Evolutionary conservation across 805 yeast genomes (phyloP), one percentile per base, ranked within the genome.

Genomic region (Wickerhamomyces chaumierensis): DNA sequence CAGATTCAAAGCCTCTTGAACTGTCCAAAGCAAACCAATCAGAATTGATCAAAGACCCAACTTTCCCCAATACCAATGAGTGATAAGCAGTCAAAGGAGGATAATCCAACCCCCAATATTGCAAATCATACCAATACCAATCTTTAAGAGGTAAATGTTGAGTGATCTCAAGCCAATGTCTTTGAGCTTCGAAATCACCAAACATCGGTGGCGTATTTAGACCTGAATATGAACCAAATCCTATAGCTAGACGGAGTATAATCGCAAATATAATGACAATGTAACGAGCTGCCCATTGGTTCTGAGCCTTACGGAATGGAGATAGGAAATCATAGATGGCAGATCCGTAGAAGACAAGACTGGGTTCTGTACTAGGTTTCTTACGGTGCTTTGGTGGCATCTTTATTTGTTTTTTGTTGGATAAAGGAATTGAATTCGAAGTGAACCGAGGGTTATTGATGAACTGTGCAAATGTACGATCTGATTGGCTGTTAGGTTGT

Each of bases 161-260:
- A 0, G 97, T 90, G 38, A 90, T 66, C 56, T 92, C 98, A 73
- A 92, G 70, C 98, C 98, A 92, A 58, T 90, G 98, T 47, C 98
- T 72, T 58, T 92, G 98, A 0, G 97, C 97, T 58, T 92, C 98
- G 53, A 92, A 90, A 56, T 92, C 98, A 6, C 98, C 98, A 63
- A 66, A 77, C 74, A 85, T 74, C 4, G 97, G 97, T 8, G 82
- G 76, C 2, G 67, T 62, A 8, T 61, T 61, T 43, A 58, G 56
- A 0, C 98, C 98, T 18, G 95, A 85, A 53, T 75, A 88, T 4
- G 86, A 71, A 1, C 97, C 98, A 29, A 88, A 64, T 0, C 96
- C 95, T 18, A 90, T 79, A 1, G 94, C 95, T 38, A 84, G 71
- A 45, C 95, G 68, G 3, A 87, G 69, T 11, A 90, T 73, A 4